Base-by-base conservation (phyloP, 129 eudicot species). In the Erigeron canadensis region DNA sequence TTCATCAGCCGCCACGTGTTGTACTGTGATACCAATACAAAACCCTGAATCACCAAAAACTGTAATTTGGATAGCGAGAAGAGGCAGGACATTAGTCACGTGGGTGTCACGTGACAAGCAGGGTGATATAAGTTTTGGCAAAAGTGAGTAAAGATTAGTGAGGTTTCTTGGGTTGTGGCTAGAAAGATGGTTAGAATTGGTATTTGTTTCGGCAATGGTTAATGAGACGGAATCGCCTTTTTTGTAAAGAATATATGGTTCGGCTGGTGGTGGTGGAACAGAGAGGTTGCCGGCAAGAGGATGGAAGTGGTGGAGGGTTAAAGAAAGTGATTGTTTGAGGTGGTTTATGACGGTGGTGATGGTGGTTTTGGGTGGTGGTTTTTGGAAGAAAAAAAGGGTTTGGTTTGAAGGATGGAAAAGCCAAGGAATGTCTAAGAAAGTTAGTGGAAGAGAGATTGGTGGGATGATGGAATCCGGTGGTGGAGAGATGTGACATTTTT, bases 381-480 rank as follows among this genome's bases (percentile, higher is more conserved):
- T 53, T 2, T 72, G 44, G 72, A 83, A 86, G 84, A 86, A 86
- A 67, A 86, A 70, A 19, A 89, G 80, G 63, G 82, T 70, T 46
- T 77, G 86, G 10, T 67, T 72, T 10, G 88, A 79, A 8, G 82
- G 82, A 63, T 81, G 74, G 22, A 67, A 62, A 37, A 89, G 76
- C 96, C 96, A 89, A 47, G 81, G 79, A 4, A 86, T 67, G 83
- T 89, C 96, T 18, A 84, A 75, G 38, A 77, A 77, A 1, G 91
- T 74, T 8, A 89, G 77, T 4, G 91, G 87, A 28, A 89, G 63
- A 4, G 81, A 56, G 48, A 71, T 67, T 37, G 84, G 68, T 37
- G 82, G 64, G 21, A 82, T 55, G 38, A 66, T 2, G 57, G 55
- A 71, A 11, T 46, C 65, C 19, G 85, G 78, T 53, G 92, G 81